A percentile compares a stretch with the other conserved stretches of the same genome.
These are phyloP conservation scores for Penicillium brasilianum DNA, from an alignment of 2,329 filamentous ascomycete species.

Conservation along the genomic window DNA sequence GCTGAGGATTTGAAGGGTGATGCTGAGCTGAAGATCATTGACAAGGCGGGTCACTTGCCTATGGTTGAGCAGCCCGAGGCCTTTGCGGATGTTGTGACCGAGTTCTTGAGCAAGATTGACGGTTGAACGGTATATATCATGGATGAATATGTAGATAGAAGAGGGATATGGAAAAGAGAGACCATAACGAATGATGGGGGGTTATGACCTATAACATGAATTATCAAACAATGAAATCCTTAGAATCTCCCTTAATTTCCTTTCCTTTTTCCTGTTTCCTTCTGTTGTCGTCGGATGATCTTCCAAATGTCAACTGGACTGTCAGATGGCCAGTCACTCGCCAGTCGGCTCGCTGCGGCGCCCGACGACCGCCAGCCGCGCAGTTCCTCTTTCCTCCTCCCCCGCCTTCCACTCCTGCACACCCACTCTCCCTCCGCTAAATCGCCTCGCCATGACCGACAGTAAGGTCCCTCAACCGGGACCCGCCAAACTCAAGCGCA, in stretches of 20 bases:
- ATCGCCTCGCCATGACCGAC: conserved; percentile 43
- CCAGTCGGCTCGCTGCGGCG: conserved; percentile 10
- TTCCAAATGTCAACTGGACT: neutral
- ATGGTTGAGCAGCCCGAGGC: conserved; percentile 77
- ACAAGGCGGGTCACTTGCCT: conserved; percentile 77
- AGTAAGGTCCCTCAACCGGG: conserved; percentile 82
- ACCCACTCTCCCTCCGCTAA: conserved; percentile 8
- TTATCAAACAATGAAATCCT: neutral
- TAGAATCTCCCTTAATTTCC: neutral
- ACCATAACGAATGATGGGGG: neutral
- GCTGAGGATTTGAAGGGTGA: conserved; percentile 62
- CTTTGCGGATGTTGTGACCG: conserved; percentile 68
- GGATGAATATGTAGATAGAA: neutral
- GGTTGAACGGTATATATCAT: conserved; percentile 13
- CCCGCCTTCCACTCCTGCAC: conserved; percentile 21
- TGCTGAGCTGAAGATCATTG: conserved; percentile 67
- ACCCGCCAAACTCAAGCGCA: conserved; percentile 80
- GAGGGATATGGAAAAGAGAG: neutral
- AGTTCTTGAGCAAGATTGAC: conserved; percentile 55
- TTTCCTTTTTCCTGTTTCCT: neutral
- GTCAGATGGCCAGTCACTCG: conserved; percentile 1
- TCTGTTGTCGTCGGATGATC: neutral
- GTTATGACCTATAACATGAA: neutral
- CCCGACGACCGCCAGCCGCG: conserved; percentile 22
- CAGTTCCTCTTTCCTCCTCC: conserved; percentile 24